Base-by-base conservation (phyloP, 257 asterid genomes). In the Solanum tarapatanum region DNA sequence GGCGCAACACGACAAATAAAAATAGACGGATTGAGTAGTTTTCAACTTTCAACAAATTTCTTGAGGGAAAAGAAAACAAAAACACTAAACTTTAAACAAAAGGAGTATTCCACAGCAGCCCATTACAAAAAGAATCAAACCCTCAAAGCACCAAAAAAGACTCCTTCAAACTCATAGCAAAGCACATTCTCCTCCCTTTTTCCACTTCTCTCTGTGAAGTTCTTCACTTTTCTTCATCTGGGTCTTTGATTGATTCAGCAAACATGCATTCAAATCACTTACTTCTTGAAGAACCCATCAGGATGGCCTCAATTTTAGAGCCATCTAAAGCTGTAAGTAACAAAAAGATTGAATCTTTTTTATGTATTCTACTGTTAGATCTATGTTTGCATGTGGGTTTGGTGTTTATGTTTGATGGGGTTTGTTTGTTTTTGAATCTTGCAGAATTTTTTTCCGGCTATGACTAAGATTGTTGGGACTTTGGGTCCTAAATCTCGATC, bases 391-490 rank as follows among this genome's bases (percentile, higher is more conserved):
- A 32, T 24, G 69, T 60, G 21, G 21, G 28, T 69, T 86, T 14
- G 45, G 2, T 69, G 3, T 72, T 73, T 84, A 79, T 60, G 6
- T 2, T 24, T 88, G 51, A 72, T 89, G 84, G 37, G 28, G 28
- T 87, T 90, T 87, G 58, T 80, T 70, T 70, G n/a, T 21, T 51
- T 70, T 23, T 36, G 23, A 82, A 48, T 82, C 30, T 2, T 90
- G 91, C 92, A 96, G 99, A 93, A 35, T 41, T 95, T 94, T 88
- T 94, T 95, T 84, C 98, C 98, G 8, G 94, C 98, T 39, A 96
- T 96, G 99, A 96, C 99, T 45, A 95, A 94, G 95, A 96, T 96
- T 48, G 95, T 96, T 24, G 98, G 99, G 89, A 96, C 99, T 41
- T 88, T 96, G 79, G 99, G 99, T 86, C 94, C 93, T 26, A 93